Conservation (phyloP, 441 rosid genomes). For the Pelargonium myrrhifolium region DNA sequence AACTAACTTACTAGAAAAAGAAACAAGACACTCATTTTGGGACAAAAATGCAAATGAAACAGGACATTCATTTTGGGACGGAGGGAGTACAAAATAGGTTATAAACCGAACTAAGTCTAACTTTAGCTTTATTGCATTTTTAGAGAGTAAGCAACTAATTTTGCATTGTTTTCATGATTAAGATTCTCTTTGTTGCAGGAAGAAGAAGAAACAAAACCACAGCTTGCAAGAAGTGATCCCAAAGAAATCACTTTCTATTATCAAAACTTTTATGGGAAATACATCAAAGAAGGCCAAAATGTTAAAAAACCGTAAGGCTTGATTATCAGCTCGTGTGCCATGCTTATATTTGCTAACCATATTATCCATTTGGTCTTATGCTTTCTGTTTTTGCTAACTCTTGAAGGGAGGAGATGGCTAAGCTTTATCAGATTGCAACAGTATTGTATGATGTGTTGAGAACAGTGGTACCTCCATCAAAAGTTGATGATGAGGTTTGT, state of each 20-base stretch:
- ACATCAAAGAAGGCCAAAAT: constrained; percentile 53
- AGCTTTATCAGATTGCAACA: constrained; percentile 66
- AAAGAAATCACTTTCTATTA: constrained; percentile 64
- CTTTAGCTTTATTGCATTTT: constrained; percentile 25
- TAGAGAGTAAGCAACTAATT: constrained; percentile 57
- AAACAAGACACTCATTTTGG: no score
- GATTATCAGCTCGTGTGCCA: constrained; percentile 10
- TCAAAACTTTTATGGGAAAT: constrained; percentile 46
- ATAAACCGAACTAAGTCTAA: no score
- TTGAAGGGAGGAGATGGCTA: constrained; percentile 93
- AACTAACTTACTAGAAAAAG: no score
- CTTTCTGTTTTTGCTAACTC: constrained; percentile 20
- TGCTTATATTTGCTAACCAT: constrained; percentile 13
- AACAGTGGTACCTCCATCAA: constrained; percentile 45
- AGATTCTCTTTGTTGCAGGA: constrained; percentile 39
- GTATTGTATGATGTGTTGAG: constrained; percentile 77
- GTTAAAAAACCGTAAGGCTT: constrained; percentile 67
- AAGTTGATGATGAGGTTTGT: constrained; percentile 62
- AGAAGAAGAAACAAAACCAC: constrained; percentile 39
- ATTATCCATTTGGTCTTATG: constrained; percentile 16
- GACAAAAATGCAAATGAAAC: no score
- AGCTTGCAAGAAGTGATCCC: constrained; percentile 51
- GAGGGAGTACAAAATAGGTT: no score
- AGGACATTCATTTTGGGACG: no score
- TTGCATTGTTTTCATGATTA: constrained; percentile 24